Percentiles rank a stretch among this genome's conserved stretches.
These are phyloP conservation scores for Apostasia ramifera DNA, from an alignment of 106 monocot species.

Conservation along the genomic window DNA sequence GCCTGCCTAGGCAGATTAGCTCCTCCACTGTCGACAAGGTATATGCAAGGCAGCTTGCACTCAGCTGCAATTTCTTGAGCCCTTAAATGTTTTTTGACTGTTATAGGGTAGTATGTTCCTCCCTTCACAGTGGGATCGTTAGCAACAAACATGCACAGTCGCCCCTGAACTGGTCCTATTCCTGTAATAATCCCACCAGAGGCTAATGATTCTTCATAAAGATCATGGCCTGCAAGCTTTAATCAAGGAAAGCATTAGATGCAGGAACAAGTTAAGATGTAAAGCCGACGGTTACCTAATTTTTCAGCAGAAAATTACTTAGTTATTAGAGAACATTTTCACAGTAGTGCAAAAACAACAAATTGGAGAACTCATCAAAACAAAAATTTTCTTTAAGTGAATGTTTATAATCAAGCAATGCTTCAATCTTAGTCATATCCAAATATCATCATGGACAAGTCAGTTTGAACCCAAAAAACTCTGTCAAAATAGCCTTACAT, in stretches of 20 bases:
- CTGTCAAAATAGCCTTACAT: too few relatives aligned
- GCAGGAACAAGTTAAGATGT: background rate
- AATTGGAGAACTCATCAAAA: too few relatives aligned
- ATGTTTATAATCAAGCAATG: too few relatives aligned
- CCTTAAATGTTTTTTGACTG: constrained; percentile 95
- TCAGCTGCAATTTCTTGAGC: constrained; percentile 94
- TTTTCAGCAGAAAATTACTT: too few relatives aligned
- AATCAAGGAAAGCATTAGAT: background rate
- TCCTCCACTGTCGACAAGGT: constrained; percentile 97
- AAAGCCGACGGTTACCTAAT: too few relatives aligned
- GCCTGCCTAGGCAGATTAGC: constrained; percentile 97
- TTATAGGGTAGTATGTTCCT: constrained; percentile 95
- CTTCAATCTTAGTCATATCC: too few relatives aligned
- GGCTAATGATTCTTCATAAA: constrained; percentile 81
- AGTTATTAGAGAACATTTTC: too few relatives aligned
- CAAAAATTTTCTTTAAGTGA: too few relatives aligned
- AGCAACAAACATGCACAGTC: constrained; percentile 92
- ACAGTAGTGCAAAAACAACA: too few relatives aligned
- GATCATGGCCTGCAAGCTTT: constrained; percentile 93
- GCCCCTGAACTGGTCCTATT: constrained; percentile 86
- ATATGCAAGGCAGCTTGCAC: constrained; percentile 85
- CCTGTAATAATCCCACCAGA: constrained; percentile 95
- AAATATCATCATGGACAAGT: too few relatives aligned
- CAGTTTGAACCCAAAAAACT: too few relatives aligned
- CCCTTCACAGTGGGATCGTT: constrained; percentile 99